Evolutionary conservation across 345 rosid genomes (phyloP).

Genomic region (Tarenaya hassleriana): DNA sequence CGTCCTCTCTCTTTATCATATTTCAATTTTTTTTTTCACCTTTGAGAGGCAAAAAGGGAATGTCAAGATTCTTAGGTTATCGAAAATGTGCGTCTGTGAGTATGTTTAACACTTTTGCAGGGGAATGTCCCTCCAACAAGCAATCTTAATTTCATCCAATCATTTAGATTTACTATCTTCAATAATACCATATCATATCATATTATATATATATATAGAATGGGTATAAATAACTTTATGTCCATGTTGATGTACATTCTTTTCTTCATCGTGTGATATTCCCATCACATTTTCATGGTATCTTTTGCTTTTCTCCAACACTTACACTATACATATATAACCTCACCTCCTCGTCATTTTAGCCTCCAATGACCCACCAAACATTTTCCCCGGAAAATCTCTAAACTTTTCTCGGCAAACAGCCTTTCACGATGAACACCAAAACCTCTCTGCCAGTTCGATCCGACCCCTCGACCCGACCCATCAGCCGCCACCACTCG

Average conservation of each 20-base stretch:
- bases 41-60: too few species aligned
- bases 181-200: too few species aligned
- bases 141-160: constrained; percentile 7
- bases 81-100: too few species aligned
- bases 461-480: constrained; percentile 11
- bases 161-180: too few species aligned
- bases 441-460: constrained; percentile 24
- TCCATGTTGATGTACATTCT: constrained; percentile 28
- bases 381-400: background rate
- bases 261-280: constrained; percentile 34
- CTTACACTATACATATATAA: constrained; percentile 20
- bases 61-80: too few species aligned
- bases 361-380: constrained; percentile 19
- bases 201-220: too few species aligned
- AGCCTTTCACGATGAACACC: constrained; percentile 26
- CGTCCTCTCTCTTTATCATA: too few species aligned
- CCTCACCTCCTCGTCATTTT: background rate
- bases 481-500: constrained; percentile 32
- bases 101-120: background rate
- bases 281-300: constrained; percentile 18
- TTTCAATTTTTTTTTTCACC: too few species aligned
- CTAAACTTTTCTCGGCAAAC: background rate
- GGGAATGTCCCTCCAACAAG: constrained; percentile 13
- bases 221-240: too few species aligned
- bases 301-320: constrained; percentile 7